Evolutionary conservation across 192 early-diverging fungal genomes (phyloP).

Genomic region (Thamnidium elegans): DNA sequence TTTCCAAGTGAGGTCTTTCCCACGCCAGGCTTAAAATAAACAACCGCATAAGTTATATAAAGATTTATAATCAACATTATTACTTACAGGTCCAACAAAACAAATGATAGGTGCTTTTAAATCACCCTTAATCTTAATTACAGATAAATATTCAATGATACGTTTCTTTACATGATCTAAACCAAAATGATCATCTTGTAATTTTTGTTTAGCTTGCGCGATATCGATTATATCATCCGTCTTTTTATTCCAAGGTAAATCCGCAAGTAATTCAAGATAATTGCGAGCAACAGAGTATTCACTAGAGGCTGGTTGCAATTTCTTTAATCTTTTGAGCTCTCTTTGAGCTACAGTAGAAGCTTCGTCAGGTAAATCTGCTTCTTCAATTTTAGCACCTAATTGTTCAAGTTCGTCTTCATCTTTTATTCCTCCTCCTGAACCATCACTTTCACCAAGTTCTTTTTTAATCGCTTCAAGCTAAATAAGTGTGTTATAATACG

Average conservation of each 20-base stretch:
- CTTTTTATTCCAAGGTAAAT: constrained; percentile 73
- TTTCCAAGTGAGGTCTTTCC: constrained; percentile 84
- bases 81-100: constrained; percentile 59
- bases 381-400: constrained; percentile 53
- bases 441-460: constrained; percentile 66
- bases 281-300: constrained; percentile 78
- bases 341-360: constrained; percentile 54
- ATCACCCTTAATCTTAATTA: constrained; percentile 67
- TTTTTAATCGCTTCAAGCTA: constrained; percentile 79
- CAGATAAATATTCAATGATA: constrained; percentile 80
- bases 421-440: constrained; percentile 34
- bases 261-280: constrained; percentile 73
- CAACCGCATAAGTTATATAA: background rate
- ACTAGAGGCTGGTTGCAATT: constrained; percentile 70
- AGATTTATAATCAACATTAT: constrained; percentile 11
- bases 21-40: constrained; percentile 43
- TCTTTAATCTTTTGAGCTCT: constrained; percentile 66
- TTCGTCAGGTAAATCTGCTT: constrained; percentile 62
- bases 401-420: constrained; percentile 70
- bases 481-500: background rate
- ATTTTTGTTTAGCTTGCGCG: constrained; percentile 54
- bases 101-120: constrained; percentile 75
- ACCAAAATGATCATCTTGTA: constrained; percentile 76
- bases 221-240: constrained; percentile 70
- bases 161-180: constrained; percentile 80